These are phyloP conservation scores for Rhynchospora breviuscula DNA, from an alignment of 176 grass and related monocot genomes.

Conservation along the genomic window DNA sequence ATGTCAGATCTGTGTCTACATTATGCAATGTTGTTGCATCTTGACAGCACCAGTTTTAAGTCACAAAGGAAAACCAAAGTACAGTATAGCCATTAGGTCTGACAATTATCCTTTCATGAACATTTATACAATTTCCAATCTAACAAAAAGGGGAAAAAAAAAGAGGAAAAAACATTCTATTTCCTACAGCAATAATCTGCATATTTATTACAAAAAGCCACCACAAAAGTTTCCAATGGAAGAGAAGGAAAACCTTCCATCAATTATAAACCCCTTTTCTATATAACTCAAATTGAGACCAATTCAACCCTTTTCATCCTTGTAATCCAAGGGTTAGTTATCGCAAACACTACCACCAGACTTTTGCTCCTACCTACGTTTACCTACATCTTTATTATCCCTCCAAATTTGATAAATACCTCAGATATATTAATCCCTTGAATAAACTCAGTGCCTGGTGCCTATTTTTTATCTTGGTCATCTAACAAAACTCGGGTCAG, in stretches of 20 bases:
- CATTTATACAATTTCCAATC: background rate
- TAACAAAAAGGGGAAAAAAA: background rate
- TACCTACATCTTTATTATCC: background rate
- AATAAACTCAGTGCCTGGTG: background rate
- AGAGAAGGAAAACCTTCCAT: slow-evolving; percentile 26
- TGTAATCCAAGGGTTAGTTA: background rate
- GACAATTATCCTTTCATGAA: background rate
- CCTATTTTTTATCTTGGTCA: background rate
- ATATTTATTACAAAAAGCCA: slow-evolving; percentile 18
- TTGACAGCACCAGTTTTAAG: too few relatives aligned
- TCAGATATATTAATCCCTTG: background rate
- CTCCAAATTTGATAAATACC: background rate
- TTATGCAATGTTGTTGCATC: too few relatives aligned
- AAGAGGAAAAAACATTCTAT: slow-evolving; percentile 10
- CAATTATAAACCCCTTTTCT: background rate
- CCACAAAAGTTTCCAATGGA: slow-evolving; percentile 12
- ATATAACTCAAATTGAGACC: background rate
- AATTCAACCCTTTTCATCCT: slow-evolving; percentile 21
- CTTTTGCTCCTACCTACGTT: background rate
- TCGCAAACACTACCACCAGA: background rate
- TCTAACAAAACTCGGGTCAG: slow-evolving; percentile 41
- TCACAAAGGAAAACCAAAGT: too few relatives aligned
- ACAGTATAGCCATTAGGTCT: background rate
- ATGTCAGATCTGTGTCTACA: too few relatives aligned
- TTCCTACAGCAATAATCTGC: slow-evolving; percentile 10